Conservation (phyloP, 2,329 filamentous ascomycete genomes). For the Penicillium sp. region DNA sequence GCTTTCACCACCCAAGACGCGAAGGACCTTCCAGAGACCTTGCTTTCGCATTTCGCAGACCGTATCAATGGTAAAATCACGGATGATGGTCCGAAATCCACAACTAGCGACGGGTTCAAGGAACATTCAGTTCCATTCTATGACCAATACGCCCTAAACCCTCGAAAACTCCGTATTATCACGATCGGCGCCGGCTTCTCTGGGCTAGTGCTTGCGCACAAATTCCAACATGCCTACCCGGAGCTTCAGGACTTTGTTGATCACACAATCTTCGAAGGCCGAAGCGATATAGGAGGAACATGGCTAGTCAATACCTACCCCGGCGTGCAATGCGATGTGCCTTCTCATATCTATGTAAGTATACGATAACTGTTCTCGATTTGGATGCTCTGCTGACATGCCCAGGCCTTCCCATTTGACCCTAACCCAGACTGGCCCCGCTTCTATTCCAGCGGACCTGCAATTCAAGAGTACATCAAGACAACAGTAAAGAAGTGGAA, state of each 20-base stretch:
- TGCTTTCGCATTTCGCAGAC: background rate
- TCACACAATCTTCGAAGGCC: constrained; percentile 46
- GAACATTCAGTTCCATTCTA: constrained; percentile 1
- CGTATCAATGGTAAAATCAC: background rate
- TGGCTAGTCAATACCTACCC: constrained; percentile 25
- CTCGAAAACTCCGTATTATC: constrained; percentile 22
- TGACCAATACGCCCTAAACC: constrained; percentile 23
- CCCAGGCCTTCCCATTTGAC: constrained; percentile 36
- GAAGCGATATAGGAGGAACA: constrained; percentile 27
- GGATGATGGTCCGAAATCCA: background rate
- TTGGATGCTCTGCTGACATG: background rate
- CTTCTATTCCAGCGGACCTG: constrained; percentile 41
- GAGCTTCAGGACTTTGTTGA: constrained; percentile 32
- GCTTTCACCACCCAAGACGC: background rate
- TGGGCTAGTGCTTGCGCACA: constrained; percentile 43
- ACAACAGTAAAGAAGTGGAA: constrained; percentile 41
- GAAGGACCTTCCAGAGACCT: background rate
- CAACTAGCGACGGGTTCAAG: background rate
- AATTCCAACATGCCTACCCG: constrained; percentile 41
- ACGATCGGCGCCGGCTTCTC: constrained; percentile 28
- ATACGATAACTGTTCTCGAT: background rate
- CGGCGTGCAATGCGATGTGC: constrained; percentile 32
- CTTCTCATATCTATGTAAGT: constrained; percentile 38
- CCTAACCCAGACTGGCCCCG: constrained; percentile 45
- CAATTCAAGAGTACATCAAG: constrained; percentile 47